Percentiles rank a stretch among this genome's conserved stretches.
Conservation (phyloP, 192 early-diverging fungal species). For the Anaeromyces robustus region DNA sequence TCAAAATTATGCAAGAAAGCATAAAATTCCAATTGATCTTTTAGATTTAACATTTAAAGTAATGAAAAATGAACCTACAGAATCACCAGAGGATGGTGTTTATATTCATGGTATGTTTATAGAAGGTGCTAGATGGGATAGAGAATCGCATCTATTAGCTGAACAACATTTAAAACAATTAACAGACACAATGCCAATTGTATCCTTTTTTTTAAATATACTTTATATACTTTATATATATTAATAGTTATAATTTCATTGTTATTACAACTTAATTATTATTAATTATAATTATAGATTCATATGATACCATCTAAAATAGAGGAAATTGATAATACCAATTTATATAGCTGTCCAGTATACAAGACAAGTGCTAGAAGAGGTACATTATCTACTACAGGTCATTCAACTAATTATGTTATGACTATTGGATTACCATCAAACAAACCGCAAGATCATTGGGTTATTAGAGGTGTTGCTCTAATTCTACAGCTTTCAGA, state of each 20-base stretch:
- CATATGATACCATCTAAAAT: slow-evolving; percentile 37
- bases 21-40: slow-evolving; percentile 43
- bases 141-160: slow-evolving; percentile 25
- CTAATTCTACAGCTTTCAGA: slow-evolving; percentile 11
- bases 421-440: slow-evolving; percentile 42
- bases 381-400: slow-evolving; percentile 45
- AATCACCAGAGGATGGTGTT: slow-evolving; percentile 40
- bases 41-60: slow-evolving; percentile 33
- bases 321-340: slow-evolving; percentile 14
- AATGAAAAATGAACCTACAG: slow-evolving; percentile 24
- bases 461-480: slow-evolving; percentile 37
- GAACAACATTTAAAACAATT: slow-evolving; percentile 32
- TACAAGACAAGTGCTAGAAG: slow-evolving; percentile 43
- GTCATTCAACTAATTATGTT: slow-evolving; percentile 43
- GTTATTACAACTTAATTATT: too few species aligned
- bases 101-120: slow-evolving; percentile 38
- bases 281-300: too few species aligned
- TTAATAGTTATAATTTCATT: too few species aligned
- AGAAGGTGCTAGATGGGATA: slow-evolving; percentile 44
- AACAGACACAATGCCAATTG: slow-evolving; percentile 30
- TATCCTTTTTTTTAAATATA: not conserved
- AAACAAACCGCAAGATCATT: slow-evolving; percentile 31
- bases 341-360: slow-evolving; percentile 41
- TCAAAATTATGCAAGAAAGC: slow-evolving; percentile 36
- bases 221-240: too few species aligned